Conservation (phyloP, 768 basidiomycete species). For the Pulveroboletus sp. region DNA sequence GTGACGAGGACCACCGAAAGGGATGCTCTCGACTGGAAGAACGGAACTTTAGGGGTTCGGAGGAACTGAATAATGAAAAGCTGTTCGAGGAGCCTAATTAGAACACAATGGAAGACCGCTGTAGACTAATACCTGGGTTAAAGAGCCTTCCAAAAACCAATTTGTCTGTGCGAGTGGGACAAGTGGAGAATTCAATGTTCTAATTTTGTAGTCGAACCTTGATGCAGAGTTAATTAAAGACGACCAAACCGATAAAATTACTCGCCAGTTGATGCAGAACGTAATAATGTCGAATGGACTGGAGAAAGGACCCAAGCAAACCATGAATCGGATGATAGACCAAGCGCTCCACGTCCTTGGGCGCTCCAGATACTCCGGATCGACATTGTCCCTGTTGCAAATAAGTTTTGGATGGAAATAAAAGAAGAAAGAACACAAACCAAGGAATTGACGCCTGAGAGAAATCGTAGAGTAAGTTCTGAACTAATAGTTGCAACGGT, state of each 20-base stretch:
- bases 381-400: conserved; percentile 33
- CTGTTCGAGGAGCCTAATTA: conserved; percentile 13
- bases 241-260: background rate
- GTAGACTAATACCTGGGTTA: conserved; percentile 31
- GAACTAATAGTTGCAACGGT: conserved; percentile 31
- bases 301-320: conserved; percentile 35
- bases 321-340: conserved; percentile 36
- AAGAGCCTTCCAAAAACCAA: conserved; percentile 36
- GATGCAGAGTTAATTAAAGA: background rate
- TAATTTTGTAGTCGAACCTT: conserved; percentile 33
- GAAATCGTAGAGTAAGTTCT: conserved; percentile 36
- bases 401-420: conserved; percentile 6
- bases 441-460: conserved; percentile 37
- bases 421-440: conserved; percentile 10
- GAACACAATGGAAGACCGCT: background rate
- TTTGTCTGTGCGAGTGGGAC: conserved; percentile 35
- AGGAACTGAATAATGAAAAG: conserved; percentile 34
- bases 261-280: conserved; percentile 33
- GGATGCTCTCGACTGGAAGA: conserved; percentile 32
- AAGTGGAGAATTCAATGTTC: conserved; percentile 22
- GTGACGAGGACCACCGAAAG: conserved; percentile 24
- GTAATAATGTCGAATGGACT: conserved; percentile 35
- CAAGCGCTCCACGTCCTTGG: conserved; percentile 32
- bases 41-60: conserved; percentile 29
- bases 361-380: conserved; percentile 32